A percentile compares a stretch with the other conserved stretches of the same genome.
Evolutionary conservation across 768 basidiomycete species (phyloP).

Genomic region (Lactarius akahatsu): DNA sequence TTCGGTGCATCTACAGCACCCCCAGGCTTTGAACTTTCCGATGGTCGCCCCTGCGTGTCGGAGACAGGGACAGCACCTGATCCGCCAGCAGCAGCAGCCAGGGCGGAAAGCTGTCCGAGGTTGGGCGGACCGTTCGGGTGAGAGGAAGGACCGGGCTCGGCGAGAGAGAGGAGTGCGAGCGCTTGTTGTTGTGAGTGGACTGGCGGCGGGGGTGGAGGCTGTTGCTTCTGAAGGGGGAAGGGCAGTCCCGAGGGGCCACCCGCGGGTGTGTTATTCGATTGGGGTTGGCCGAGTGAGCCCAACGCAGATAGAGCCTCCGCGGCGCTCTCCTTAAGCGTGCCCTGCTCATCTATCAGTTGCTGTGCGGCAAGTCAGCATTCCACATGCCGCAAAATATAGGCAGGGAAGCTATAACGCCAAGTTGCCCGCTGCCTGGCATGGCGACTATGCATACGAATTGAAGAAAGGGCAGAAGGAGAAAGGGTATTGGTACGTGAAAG

Average conservation of each 20-base stretch:
- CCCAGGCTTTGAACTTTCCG: conserved; percentile 30
- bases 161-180: conserved; percentile 39
- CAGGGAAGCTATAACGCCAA: conserved; percentile 12
- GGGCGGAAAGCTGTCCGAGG: conserved; percentile 55
- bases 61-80: conserved; percentile 13
- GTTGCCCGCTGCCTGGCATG: neutral
- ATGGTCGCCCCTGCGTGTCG: conserved; percentile 6
- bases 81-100: conserved; percentile 28
- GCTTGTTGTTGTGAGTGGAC: conserved; percentile 21
- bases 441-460: neutral
- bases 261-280: conserved; percentile 9
- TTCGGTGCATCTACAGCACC: conserved; percentile 1
- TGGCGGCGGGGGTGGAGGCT: conserved; percentile 2
- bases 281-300: conserved; percentile 19
- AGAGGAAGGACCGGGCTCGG: conserved; percentile 70
- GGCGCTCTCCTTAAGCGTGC: conserved; percentile 34
- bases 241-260: conserved; percentile 25
- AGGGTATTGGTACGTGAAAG: neutral
- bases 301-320: conserved; percentile 37
- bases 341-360: conserved; percentile 28
- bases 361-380: conserved; percentile 17
- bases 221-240: conserved; percentile 21
- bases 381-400: conserved; percentile 8
- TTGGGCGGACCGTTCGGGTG: conserved; percentile 69
- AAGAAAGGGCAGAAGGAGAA: neutral